These are phyloP conservation scores for Brassica nigra DNA, from an alignment of 345 rosid species.

Conservation along the genomic window DNA sequence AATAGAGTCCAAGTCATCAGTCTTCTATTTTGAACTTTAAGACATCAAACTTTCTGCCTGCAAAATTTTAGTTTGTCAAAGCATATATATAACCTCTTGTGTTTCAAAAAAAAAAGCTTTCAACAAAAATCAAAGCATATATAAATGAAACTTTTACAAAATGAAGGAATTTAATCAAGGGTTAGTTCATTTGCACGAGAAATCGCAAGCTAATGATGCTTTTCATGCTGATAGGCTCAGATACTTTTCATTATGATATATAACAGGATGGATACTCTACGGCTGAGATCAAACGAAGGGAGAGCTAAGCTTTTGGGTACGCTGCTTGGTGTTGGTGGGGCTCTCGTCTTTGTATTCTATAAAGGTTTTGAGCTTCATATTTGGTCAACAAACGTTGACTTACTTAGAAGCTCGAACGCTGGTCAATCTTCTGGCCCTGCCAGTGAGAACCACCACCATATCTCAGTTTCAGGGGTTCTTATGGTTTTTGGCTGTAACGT, in stretches of 20 bases:
- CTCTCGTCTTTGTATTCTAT: constrained; percentile 56
- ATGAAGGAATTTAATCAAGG: not conserved
- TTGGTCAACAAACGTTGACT: constrained; percentile 44
- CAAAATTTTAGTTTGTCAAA: not conserved
- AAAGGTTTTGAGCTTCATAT: constrained; percentile 48
- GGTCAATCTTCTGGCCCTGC: constrained; percentile 1
- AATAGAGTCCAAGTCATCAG: no score
- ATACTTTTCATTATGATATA: not conserved
- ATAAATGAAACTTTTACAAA: not conserved
- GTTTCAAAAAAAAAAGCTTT: no score
- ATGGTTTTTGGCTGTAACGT: constrained; percentile 38
- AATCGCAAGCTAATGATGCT: not conserved
- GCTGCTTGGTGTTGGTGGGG: constrained; percentile 49
- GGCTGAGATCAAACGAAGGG: constrained; percentile 40
- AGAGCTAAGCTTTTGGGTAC: constrained; percentile 57
- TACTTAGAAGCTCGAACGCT: constrained; percentile 16
- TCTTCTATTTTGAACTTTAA: not conserved
- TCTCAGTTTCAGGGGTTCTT: constrained; percentile 34
- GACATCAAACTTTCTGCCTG: not conserved
- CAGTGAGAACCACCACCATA: constrained; percentile 30
- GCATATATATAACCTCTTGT: not conserved
- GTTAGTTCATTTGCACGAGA: not conserved
- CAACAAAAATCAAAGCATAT: not conserved
- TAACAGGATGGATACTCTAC: constrained; percentile 49
- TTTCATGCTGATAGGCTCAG: not conserved